Evolutionary conservation across 495 filamentous ascomycete genomes (phyloP).

Genomic region (Penicillium subrubescens): DNA sequence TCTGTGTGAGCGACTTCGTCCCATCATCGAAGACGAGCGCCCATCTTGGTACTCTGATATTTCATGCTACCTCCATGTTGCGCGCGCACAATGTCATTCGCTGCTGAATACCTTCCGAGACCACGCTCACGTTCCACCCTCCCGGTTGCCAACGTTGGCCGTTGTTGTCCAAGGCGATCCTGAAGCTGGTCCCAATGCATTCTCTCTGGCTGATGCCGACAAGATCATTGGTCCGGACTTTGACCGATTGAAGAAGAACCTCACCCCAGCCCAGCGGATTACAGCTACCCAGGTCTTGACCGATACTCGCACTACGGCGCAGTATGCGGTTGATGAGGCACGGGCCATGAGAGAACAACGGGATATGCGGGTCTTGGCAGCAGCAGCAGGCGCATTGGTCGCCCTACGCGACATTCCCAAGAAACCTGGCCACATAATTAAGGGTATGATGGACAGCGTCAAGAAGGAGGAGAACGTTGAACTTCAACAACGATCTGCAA

Average conservation of each 20-base stretch:
- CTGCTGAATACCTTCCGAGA: conserved; percentile 88
- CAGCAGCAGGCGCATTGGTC: conserved; percentile 83
- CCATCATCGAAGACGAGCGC: conserved; percentile 76
- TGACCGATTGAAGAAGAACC: conserved; percentile 77
- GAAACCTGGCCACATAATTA: conserved; percentile 87
- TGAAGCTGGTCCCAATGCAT: conserved; percentile 86
- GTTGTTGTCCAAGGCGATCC: conserved; percentile 90
- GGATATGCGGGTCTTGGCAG: conserved; percentile 83
- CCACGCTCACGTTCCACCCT: conserved; percentile 70
- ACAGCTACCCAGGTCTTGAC: conserved; percentile 72
- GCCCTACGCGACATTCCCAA: conserved; percentile 85
- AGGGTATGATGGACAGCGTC: conserved; percentile 96
- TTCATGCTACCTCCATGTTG: conserved; percentile 82
- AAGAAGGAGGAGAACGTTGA: conserved; percentile 92
- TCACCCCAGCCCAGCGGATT: conserved; percentile 82
- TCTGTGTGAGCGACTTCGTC: conserved; percentile 64
- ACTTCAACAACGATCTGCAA: conserved; percentile 84
- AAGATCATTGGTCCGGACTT: conserved; percentile 82
- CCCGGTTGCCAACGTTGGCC: conserved; percentile 76
- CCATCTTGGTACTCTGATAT: conserved; percentile 85
- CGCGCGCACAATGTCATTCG: conserved; percentile 86
- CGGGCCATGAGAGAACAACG: conserved; percentile 74
- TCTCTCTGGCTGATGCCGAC: conserved; percentile 84
- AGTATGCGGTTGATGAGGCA: conserved; percentile 75
- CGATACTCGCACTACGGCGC: conserved; percentile 69